Conservation (phyloP, 2,329 filamentous ascomycete genomes). For the Neoscytalidium dimidiatum region DNA sequence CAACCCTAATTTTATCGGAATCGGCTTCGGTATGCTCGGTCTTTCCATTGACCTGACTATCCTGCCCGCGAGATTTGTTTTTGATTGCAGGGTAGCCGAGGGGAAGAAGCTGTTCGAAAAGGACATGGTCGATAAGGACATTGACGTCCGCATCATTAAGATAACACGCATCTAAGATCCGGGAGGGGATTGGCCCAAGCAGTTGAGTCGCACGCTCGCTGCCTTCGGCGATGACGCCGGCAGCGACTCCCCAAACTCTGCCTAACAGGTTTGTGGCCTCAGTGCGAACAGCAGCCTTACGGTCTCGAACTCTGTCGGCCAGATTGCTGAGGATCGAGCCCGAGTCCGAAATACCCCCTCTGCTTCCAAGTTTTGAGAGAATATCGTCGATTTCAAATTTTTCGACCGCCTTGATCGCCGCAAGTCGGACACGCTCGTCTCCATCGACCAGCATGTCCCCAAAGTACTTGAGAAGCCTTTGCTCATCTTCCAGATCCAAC, state of each 20-base stretch:
- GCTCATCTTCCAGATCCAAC: slow-evolving; percentile 79
- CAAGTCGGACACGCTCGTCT: slow-evolving; percentile 88
- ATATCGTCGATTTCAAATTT: slow-evolving; percentile 79
- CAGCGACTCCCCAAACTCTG: slow-evolving; percentile 90
- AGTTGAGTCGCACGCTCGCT: slow-evolving; percentile 74
- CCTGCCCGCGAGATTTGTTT: slow-evolving; percentile 55
- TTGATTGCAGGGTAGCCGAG: slow-evolving; percentile 80
- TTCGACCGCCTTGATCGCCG: slow-evolving; percentile 83
- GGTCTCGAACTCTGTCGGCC: slow-evolving; percentile 86
- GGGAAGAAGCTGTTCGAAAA: slow-evolving; percentile 87
- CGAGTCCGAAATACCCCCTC: slow-evolving; percentile 72
- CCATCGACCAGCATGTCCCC: slow-evolving; percentile 81
- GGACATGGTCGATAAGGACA: slow-evolving; percentile 76
- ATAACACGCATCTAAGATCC: slow-evolving; percentile 85
- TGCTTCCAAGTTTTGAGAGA: slow-evolving; percentile 75
- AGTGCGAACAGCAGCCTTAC: slow-evolving; percentile 75
- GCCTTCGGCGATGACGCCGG: slow-evolving; percentile 80
- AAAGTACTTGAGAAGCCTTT: slow-evolving; percentile 70
- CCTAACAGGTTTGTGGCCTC: slow-evolving; percentile 84
- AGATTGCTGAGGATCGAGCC: slow-evolving; percentile 80
- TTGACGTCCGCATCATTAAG: slow-evolving; percentile 88
- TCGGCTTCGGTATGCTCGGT: slow-evolving; percentile 53
- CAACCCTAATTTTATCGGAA: slow-evolving; percentile 75
- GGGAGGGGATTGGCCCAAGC: slow-evolving; percentile 79
- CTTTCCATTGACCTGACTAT: slow-evolving; percentile 53